Base-by-base conservation (phyloP, 2,329 filamentous ascomycete species). In the Venturia effusa region DNA sequence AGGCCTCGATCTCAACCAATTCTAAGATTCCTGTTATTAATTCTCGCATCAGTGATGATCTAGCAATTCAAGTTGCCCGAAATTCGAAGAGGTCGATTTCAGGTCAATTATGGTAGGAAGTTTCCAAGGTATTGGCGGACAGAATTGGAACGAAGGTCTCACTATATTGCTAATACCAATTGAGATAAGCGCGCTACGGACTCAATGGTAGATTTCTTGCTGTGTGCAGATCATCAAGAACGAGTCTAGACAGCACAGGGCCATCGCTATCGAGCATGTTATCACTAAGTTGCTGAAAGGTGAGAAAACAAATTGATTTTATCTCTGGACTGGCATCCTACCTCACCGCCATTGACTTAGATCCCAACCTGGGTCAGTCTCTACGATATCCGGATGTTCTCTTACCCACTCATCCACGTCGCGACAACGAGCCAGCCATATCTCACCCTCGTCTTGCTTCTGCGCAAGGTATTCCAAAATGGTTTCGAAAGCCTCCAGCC, bases 311-410 rank as follows among this genome's bases (percentile, higher is more conserved):
- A 4, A 24, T 45, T 4, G 10, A 17, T 1, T 45, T 15, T 4
- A n/a, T 30, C n/a, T 61, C 34, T 45, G n/a, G n/a, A 10, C 7
- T 48, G 22, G 22, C 22, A 48, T 13, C 6, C 17, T 51, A 11
- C 22, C 2, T 57, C 30, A 72, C 66, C 69, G 68, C 72, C 72
- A 74, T 27, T 69, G 66, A 40, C 68, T 68, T 32, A 65, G 66
- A 66, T 74, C 72, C 68, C 69, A 73, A 39, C 65, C 63, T 4
- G 71, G 72, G 68, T 74, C 70, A 30, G 63, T 61, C 1, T 67
- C 67, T 51, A 73, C 68, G 22, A 62, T 65, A 30, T 62, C 63
- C 11, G 68, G 67, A 62, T 71, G 66, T 54, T 66, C 34, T n/a
- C 65, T 51, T 10, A 72, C 65, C 66, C 68, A 70, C 4, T 70